Evolutionary conservation across 768 basidiomycete species (phyloP).

Genomic region (Russula emetica): DNA sequence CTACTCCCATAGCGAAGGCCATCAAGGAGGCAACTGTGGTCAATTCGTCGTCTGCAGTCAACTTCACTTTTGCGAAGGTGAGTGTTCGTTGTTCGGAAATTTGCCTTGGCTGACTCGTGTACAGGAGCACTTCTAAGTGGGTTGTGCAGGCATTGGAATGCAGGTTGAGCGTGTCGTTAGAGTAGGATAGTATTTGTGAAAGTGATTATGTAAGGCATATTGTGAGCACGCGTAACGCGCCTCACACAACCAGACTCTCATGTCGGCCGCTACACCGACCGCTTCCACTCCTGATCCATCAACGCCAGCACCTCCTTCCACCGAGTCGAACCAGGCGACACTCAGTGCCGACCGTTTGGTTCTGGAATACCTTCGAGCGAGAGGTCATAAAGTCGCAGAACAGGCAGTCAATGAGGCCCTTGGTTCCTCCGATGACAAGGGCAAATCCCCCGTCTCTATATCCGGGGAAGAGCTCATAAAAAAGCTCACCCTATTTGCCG

Average conservation of each 20-base stretch:
- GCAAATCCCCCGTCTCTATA: constrained; percentile 36
- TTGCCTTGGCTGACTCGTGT: constrained; percentile 16
- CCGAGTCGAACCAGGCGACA: constrained; percentile 44
- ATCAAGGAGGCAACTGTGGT: constrained; percentile 68
- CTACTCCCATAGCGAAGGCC: constrained; percentile 64
- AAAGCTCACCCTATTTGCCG: constrained; percentile 61
- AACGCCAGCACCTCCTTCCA: constrained; percentile 38
- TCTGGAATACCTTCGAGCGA: constrained; percentile 46
- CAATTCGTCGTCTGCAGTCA: constrained; percentile 51
- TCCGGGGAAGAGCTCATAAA: constrained; percentile 52
- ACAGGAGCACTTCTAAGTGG: constrained; percentile 57
- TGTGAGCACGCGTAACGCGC: neutral
- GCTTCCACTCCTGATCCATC: constrained; percentile 46
- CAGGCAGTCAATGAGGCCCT: constrained; percentile 41
- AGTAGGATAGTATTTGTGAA: neutral
- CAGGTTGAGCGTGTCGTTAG: neutral
- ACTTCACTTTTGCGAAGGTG: constrained; percentile 83
- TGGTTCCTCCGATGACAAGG: constrained; percentile 37
- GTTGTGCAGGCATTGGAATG: neutral
- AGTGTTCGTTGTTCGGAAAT: constrained; percentile 29
- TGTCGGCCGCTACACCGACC: constrained; percentile 51
- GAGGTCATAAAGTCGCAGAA: constrained; percentile 47
- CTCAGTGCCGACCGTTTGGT: constrained; percentile 41
- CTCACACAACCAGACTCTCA: constrained; percentile 26
- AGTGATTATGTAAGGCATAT: neutral